Percentiles rank a stretch among this genome's conserved stretches.
Evolutionary conservation across 805 yeast genomes (phyloP).

Genomic region (Nadsonia fulvescens): DNA sequence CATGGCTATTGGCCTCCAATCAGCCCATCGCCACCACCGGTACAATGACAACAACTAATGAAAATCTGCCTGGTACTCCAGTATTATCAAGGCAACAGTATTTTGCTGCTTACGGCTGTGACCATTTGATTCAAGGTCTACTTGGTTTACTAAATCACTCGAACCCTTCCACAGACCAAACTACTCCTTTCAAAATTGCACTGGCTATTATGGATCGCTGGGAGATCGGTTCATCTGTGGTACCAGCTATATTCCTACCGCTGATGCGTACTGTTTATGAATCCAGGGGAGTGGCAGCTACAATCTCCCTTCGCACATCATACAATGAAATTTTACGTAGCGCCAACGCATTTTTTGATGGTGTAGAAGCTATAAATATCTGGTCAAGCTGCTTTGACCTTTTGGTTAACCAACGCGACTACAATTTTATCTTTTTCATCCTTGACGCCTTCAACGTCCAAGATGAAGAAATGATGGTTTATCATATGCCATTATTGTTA

Average conservation of each 20-base stretch:
- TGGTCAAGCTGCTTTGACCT: constrained; percentile 47
- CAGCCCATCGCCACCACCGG: no score
- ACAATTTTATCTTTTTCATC: constrained; percentile 29
- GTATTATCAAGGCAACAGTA: constrained; percentile 29
- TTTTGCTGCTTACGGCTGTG: constrained; percentile 40
- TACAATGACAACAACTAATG: constrained; percentile 6
- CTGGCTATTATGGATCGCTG: constrained; percentile 75
- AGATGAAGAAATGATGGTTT: constrained; percentile 72
- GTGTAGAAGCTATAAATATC: constrained; percentile 62
- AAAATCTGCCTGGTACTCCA: constrained; percentile 1
- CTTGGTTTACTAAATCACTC: constrained; percentile 22
- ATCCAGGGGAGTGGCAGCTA: no score
- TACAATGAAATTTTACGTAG: constrained; percentile 33
- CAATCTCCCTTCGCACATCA: no score
- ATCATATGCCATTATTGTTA: constrained; percentile 59
- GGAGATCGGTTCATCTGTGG: constrained; percentile 71
- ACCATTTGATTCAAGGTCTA: constrained; percentile 34
- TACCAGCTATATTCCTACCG: constrained; percentile 55
- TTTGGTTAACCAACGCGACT: constrained; percentile 14
- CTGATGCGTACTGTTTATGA: constrained; percentile 32
- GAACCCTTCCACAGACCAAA: constrained; percentile 18
- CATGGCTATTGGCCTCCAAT: constrained; percentile 80
- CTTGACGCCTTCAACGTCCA: constrained; percentile 48
- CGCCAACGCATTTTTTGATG: constrained; percentile 62
- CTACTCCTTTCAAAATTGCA: constrained; percentile 44